Conservation (phyloP, 2,329 filamentous ascomycete species). For the Trichoderma semiorbis region DNA sequence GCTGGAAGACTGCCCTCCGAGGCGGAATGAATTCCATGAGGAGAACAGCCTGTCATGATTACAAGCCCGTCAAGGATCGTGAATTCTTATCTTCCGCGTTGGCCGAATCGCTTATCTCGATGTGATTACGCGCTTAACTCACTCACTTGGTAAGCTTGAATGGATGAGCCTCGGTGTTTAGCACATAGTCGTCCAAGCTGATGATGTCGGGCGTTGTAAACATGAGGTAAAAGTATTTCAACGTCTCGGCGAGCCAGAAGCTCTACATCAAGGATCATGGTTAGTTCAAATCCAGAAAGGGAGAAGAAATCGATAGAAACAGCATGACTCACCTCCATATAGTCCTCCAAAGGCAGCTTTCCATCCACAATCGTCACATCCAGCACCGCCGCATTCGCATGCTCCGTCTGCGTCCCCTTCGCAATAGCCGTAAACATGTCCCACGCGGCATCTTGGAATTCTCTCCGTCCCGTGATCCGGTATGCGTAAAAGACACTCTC, state of each 20-base stretch:
- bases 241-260: constrained; percentile 78
- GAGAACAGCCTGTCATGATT: neutral
- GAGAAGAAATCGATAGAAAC: neutral
- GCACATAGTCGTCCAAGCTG: constrained; percentile 57
- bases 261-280: constrained; percentile 50
- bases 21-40: neutral
- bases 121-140: neutral
- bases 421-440: constrained; percentile 65
- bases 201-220: constrained; percentile 56
- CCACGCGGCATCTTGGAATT: constrained; percentile 67
- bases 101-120: no score
- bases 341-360: constrained; percentile 28
- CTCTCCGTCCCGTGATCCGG: constrained; percentile 62
- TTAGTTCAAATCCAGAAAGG: constrained; percentile 43
- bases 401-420: constrained; percentile 53
- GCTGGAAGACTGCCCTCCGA: neutral
- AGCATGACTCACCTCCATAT: constrained; percentile 57
- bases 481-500: constrained; percentile 78
- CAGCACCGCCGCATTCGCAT: constrained; percentile 60
- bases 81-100: neutral
- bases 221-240: constrained; percentile 77
- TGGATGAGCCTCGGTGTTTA: constrained; percentile 55
- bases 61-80: neutral
- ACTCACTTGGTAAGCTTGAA: constrained; percentile 28
- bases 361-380: constrained; percentile 46